A percentile compares a stretch with the other conserved stretches of the same genome.
phyloP scores from a whole-genome alignment of 495 filamentous ascomycete genomes.

The Ascobolus immersus region DNA sequence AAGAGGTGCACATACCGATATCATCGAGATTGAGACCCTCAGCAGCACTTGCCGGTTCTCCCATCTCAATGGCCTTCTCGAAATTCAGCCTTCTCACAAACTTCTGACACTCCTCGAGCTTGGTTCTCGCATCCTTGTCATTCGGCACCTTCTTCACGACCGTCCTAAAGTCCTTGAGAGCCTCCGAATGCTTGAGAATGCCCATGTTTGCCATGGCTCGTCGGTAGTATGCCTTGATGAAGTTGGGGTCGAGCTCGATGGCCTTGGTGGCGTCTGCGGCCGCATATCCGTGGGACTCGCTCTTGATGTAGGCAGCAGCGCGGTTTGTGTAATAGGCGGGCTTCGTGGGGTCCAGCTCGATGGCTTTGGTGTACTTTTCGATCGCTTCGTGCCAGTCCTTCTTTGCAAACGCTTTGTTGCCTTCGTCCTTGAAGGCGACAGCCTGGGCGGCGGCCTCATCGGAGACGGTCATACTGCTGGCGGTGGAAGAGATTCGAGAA shows the following conservation, averaged over 20 bases:
- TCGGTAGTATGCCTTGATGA: conserved; percentile 89
- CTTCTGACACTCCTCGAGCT: conserved; percentile 77
- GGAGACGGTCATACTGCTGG: conserved; percentile 11
- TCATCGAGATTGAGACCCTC: conserved; percentile 70
- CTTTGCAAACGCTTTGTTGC: conserved; percentile 70
- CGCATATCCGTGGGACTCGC: conserved; percentile 80
- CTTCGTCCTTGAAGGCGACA: conserved; percentile 63
- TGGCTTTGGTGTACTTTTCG: conserved; percentile 71
- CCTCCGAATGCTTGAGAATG: conserved; percentile 64
- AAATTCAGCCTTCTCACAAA: conserved; percentile 74
- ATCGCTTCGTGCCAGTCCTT: conserved; percentile 75
- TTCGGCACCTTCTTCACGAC: conserved; percentile 64
- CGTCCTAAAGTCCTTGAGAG: conserved; percentile 73
- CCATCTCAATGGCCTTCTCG: conserved; percentile 78
- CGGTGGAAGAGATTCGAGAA: conserved; percentile 10
- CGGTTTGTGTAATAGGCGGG: conserved; percentile 82
- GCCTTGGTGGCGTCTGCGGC: conserved; percentile 84
- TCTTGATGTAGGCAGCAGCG: conserved; percentile 88
- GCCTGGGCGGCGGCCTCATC: conserved; percentile 46
- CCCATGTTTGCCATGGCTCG: conserved; percentile 75
- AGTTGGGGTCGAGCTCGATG: conserved; percentile 65
- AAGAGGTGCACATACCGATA: conserved; percentile 23
- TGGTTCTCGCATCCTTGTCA: conserved; percentile 76
- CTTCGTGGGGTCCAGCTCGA: conserved; percentile 59
- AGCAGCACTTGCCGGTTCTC: conserved; percentile 69